A percentile compares a stretch with the other conserved stretches of the same genome.
Evolutionary conservation across 768 basidiomycete species (phyloP).

Genomic region (Auricularia heimuer): DNA sequence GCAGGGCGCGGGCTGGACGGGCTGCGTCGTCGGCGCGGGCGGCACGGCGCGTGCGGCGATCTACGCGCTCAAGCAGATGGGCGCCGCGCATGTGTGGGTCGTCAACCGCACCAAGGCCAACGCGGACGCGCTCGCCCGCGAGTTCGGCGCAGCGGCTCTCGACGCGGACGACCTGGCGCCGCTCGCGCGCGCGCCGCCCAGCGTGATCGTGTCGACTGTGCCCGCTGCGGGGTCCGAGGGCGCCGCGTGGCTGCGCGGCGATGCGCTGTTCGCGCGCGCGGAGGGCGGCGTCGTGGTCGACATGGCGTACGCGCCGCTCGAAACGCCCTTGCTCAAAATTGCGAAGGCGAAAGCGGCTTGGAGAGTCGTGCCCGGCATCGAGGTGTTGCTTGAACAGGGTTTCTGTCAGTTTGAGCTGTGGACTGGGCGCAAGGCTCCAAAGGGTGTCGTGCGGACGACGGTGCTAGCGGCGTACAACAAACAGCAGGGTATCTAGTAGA

Average conservation of each 20-base stretch:
- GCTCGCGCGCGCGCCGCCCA: conserved; percentile 35
- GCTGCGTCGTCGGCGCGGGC: conserved; percentile 87
- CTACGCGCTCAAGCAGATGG: conserved; percentile 62
- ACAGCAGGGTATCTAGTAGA: too few relatives aligned
- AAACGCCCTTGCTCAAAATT: conserved; percentile 68
- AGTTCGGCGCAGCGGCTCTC: conserved; percentile 49
- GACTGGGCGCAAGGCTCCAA: conserved; percentile 44
- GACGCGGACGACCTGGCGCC: conserved; percentile 42
- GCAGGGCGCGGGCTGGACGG: conserved; percentile 24
- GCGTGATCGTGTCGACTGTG: conserved; percentile 81
- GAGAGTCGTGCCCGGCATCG: conserved; percentile 67
- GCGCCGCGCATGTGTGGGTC: conserved; percentile 64
- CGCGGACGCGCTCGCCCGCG: conserved; percentile 55
- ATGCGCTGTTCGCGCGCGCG: conserved; percentile 14
- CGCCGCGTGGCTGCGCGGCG: conserved; percentile 32
- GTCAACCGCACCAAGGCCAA: conserved; percentile 77
- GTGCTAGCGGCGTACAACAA: too few relatives aligned
- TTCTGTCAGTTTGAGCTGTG: conserved; percentile 76
- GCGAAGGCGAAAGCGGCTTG: conserved; percentile 50
- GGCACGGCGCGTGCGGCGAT: conserved; percentile 93
- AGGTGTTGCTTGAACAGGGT: conserved; percentile 83
- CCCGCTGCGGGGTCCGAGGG: conserved; percentile 44
- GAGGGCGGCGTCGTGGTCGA: conserved; percentile 66
- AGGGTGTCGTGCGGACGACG: too few relatives aligned
- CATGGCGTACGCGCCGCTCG: conserved; percentile 86